Evolutionary conservation across 768 basidiomycete genomes (phyloP), one percentile per base, ranked within the genome.

Genomic region (Wakefieldia striispora): DNA sequence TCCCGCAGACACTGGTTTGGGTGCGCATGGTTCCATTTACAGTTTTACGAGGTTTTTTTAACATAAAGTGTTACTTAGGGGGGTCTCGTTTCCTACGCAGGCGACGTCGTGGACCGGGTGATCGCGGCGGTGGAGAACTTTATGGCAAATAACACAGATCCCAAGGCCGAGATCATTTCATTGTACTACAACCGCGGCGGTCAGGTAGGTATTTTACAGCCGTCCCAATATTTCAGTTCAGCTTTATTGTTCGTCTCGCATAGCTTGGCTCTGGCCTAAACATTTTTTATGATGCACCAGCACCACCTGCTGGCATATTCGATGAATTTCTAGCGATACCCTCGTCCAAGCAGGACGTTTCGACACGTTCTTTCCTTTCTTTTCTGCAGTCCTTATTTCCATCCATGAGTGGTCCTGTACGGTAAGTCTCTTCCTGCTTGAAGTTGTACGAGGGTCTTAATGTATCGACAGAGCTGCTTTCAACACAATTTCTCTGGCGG

Each of bases 1-100:
- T 71, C 57, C 75, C 82, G 11, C 79, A 83, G 62, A 67, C 67
- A 0, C 60, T 75, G 60, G 76, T 84, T 50, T 85, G 81, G 82
- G 81, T 83, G 64, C 17, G 75, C 48, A 7, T 29, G 24, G 31
- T 11, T 11, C 6, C n/a, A 34, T 33, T 37, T 12, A n/a, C 26
- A 24, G 13, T 37, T 27, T 33, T 11, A 13, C 41, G 14, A 12
- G 2, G 17, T 33, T 1, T 14, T 1, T 44, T 43, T 35, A 4
- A 37, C 20, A 16, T 3, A n/a, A n/a, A n/a, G 29, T 3, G 16
- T 13, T 31, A 27, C 3, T n/a, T 40, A 82, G 80, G 80, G 78
- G 13, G 82, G 81, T 5, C 26, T 71, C 1, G 70, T 82, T 27
- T 60, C 56, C 3, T 67, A 64, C 42, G 41, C 57, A 5, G 40